A percentile compares a stretch with the other conserved stretches of the same genome.
phyloP scores from a whole-genome alignment of 495 filamentous ascomycete species.

The Annulohypoxylon stygium region DNA sequence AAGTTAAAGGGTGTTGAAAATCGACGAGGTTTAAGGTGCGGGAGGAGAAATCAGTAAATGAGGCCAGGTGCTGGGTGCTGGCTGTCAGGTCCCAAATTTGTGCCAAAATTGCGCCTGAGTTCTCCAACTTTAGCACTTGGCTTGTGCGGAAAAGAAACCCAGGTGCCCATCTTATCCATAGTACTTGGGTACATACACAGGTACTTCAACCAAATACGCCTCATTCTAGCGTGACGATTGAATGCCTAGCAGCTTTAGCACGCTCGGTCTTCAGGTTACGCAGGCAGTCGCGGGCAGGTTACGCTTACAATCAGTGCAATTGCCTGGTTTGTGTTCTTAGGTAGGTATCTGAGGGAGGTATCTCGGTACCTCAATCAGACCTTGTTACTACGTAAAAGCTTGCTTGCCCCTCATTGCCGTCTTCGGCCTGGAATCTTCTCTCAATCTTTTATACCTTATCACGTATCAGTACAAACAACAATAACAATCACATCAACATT shows the following conservation, averaged over 20 bases:
- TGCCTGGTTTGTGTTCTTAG: constrained; percentile 1
- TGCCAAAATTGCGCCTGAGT: constrained; percentile 44
- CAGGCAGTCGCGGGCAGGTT: constrained; percentile 7
- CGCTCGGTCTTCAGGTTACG: background rate
- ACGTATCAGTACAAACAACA: constrained; percentile 15
- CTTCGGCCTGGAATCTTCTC: constrained; percentile 52
- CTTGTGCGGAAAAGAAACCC: constrained; percentile 39
- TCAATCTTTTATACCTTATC: constrained; percentile 35
- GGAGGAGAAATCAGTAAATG: constrained; percentile 53
- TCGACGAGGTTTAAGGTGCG: constrained; percentile 54
- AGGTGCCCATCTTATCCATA: background rate
- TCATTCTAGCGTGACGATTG: constrained; percentile 18
- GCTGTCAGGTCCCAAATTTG: constrained; percentile 35
- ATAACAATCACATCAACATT: background rate
- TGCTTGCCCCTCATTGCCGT: constrained; percentile 46
- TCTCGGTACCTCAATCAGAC: constrained; percentile 13
- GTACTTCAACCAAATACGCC: constrained; percentile 18
- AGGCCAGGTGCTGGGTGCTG: constrained; percentile 30
- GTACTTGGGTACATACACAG: constrained; percentile 28
- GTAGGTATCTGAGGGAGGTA: background rate
- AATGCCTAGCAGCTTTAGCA: background rate
- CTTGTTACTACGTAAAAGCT: constrained; percentile 39
- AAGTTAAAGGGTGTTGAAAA: constrained; percentile 50
- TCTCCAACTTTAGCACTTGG: constrained; percentile 44
- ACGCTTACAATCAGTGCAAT: background rate